These are phyloP conservation scores for Nicotiana obtusifolia DNA, from an alignment of 257 asterid species.

Conservation along the genomic window DNA sequence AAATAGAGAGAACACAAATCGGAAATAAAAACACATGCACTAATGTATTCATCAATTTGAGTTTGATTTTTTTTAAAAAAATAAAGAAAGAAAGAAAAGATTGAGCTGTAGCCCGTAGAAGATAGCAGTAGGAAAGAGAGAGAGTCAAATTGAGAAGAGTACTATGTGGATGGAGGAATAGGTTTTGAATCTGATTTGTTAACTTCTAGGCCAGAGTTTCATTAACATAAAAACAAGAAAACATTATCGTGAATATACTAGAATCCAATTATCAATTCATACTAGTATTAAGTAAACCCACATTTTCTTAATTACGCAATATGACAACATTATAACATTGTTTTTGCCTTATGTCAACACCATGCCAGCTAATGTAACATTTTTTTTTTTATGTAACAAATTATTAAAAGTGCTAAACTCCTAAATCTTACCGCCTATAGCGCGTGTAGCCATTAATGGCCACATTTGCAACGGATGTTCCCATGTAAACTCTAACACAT, in stretches of 20 bases:
- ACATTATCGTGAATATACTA: neutral
- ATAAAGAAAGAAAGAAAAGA: too few relatives aligned
- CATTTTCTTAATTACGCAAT: neutral
- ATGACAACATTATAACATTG: neutral
- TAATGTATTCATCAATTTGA: too few relatives aligned
- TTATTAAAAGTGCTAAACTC: neutral
- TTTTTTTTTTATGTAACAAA: neutral
- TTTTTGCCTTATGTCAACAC: neutral
- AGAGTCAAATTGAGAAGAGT: neutral
- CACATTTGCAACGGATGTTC: neutral
- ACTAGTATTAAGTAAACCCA: neutral
- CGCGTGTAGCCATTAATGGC: constrained; percentile 13
- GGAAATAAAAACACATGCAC: too few relatives aligned
- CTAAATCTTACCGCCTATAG: neutral
- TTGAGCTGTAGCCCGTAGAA: too few relatives aligned
- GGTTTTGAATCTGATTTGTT: neutral
- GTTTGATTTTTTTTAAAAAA: too few relatives aligned
- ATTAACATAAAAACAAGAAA: neutral
- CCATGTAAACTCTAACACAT: constrained; percentile 15
- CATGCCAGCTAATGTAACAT: constrained; percentile 1
- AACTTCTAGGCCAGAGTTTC: neutral
- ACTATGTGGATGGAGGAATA: neutral
- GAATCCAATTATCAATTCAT: neutral
- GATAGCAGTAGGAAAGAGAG: neutral
- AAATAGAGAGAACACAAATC: too few relatives aligned